Conservation (phyloP, 352 stramenopile genomes). For the Globisporangium cylindrosporum region DNA sequence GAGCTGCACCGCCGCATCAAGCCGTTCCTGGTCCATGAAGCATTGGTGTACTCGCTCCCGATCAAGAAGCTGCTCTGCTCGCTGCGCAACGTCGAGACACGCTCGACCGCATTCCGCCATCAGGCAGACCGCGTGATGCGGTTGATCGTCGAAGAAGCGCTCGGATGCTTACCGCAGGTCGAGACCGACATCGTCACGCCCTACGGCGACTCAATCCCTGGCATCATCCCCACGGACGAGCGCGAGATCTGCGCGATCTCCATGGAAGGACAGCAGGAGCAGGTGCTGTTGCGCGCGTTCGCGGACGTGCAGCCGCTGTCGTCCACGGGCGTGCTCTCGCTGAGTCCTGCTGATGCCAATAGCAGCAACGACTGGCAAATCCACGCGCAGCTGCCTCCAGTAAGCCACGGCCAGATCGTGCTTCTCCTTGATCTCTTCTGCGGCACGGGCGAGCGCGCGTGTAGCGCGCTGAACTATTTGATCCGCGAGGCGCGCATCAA, state of each 20-base stretch:
- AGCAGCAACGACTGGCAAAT: slow-evolving; percentile 17
- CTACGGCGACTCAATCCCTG: slow-evolving; percentile 13
- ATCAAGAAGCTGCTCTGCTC: slow-evolving; percentile 26
- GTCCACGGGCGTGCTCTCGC: slow-evolving; percentile 17
- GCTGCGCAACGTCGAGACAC: slow-evolving; percentile 21
- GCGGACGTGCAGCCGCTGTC: slow-evolving; percentile 24
- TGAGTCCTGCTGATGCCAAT: neutral
- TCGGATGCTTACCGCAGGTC: slow-evolving; percentile 25
- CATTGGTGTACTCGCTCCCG: slow-evolving; percentile 21
- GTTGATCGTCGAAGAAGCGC: slow-evolving; percentile 36
- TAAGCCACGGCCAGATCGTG: slow-evolving; percentile 27
- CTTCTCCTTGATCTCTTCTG: slow-evolving; percentile 46
- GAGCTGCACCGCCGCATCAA: neutral
- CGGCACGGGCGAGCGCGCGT: slow-evolving; percentile 38
- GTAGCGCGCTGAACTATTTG: slow-evolving; percentile 39
- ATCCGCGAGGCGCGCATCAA: slow-evolving; percentile 25
- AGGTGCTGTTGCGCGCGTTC: slow-evolving; percentile 25
- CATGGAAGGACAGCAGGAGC: slow-evolving; percentile 19
- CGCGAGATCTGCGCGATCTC: slow-evolving; percentile 24
- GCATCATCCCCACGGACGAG: slow-evolving; percentile 17
- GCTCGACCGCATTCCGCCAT: slow-evolving; percentile 26
- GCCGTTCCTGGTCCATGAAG: slow-evolving; percentile 31
- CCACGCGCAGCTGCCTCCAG: slow-evolving; percentile 25
- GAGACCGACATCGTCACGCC: slow-evolving; percentile 15
- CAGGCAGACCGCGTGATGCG: slow-evolving; percentile 27